These are phyloP conservation scores for Alternaria metachromatica DNA, from an alignment of 2,329 filamentous ascomycete species.

Conservation along the genomic window DNA sequence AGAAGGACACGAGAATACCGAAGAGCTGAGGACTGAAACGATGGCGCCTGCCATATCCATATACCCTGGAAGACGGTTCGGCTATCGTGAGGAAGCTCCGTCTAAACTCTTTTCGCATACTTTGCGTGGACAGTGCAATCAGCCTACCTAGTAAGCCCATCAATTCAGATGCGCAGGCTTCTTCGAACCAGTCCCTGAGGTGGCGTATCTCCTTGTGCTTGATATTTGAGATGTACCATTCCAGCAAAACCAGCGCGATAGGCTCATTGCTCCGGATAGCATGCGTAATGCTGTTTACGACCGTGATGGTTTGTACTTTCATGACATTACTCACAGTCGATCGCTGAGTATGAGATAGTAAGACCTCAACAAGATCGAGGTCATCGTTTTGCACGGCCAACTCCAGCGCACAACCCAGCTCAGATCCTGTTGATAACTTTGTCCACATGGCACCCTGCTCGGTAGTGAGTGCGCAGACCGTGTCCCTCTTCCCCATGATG, in stretches of 20 bases:
- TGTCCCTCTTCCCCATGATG: not conserved
- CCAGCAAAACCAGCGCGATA: not conserved
- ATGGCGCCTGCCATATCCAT: not conserved
- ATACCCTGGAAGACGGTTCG: not conserved
- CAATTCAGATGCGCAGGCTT: not conserved
- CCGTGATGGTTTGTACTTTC: not conserved
- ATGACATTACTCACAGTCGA: not conserved
- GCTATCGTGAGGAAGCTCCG: not conserved
- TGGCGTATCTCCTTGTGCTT: not conserved
- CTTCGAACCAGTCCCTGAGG: not conserved
- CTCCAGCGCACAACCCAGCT: not conserved
- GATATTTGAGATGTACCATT: not conserved
- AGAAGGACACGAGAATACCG: not conserved
- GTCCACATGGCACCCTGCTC: not conserved
- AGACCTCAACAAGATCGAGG: not conserved
- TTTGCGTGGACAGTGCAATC: not conserved
- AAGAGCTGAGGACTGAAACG: not conserved
- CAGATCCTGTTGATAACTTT: not conserved
- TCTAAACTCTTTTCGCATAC: not conserved
- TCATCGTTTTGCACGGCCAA: not conserved
- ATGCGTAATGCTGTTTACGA: not conserved
- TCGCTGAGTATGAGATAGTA: not conserved
- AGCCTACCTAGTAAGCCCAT: not conserved
- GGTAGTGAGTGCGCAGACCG: not conserved
- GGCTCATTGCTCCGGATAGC: not conserved